Conservation (phyloP, 1,284 basidiomycete species). For the Mycosarcoma mackinlayi region DNA sequence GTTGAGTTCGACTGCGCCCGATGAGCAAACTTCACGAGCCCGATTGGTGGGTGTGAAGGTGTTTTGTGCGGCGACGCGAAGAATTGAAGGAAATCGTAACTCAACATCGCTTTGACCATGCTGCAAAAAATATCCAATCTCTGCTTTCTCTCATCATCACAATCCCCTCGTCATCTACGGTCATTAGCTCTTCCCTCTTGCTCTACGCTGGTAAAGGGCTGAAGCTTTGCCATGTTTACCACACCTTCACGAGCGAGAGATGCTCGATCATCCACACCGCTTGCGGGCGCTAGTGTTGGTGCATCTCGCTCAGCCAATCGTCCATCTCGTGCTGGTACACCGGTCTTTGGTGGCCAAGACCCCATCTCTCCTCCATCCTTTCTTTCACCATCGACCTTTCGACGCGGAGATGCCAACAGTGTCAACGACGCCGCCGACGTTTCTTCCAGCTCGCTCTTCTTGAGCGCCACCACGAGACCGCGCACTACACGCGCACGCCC, state of each 20-base stretch:
- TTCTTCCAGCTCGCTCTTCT: slow-evolving; percentile 29
- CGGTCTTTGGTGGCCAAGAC: slow-evolving; percentile 33
- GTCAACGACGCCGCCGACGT: slow-evolving; percentile 21
- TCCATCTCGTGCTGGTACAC: slow-evolving; percentile 40
- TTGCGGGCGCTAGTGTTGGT: slow-evolving; percentile 12
- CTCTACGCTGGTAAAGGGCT: neutral
- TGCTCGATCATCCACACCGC: slow-evolving; percentile 36
- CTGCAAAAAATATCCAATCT: no score
- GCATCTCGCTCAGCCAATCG: slow-evolving; percentile 20
- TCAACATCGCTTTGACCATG: slow-evolving; percentile 43
- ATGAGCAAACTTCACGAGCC: slow-evolving; percentile 4
- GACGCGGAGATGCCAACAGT: slow-evolving; percentile 8
- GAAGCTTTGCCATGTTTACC: slow-evolving; percentile 29
- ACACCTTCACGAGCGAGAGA: slow-evolving; percentile 39
- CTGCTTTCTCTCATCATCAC: slow-evolving; percentile 4
- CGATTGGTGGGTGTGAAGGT: slow-evolving; percentile 6
- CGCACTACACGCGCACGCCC: slow-evolving; percentile 26
- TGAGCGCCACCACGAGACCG: slow-evolving; percentile 2
- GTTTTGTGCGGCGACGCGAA: slow-evolving; percentile 23
- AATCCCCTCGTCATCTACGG: neutral
- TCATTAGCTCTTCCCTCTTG: neutral
- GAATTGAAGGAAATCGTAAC: slow-evolving; percentile 10
- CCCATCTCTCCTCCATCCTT: slow-evolving; percentile 29
- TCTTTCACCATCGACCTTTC: slow-evolving; percentile 15
- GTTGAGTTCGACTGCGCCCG: neutral